These are phyloP conservation scores for Pseudogymnoascus sp. DNA, from an alignment of 2,329 filamentous ascomycete species.

Conservation along the genomic window DNA sequence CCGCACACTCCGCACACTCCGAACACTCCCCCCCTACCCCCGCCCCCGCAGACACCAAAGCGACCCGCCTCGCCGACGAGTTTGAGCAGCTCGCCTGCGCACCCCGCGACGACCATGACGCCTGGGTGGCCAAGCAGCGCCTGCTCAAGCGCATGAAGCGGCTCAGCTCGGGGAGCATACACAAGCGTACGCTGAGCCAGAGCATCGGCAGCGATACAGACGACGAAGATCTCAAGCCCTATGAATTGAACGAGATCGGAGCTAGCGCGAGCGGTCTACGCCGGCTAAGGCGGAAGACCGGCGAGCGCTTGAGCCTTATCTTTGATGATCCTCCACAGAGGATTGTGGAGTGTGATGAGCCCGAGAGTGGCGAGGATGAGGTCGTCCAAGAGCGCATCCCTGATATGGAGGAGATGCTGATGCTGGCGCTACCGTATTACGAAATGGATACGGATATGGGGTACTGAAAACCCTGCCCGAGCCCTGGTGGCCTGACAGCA, in stretches of 20 bases:
- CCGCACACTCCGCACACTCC: slow-evolving; percentile 11
- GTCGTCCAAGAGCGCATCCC: not conserved
- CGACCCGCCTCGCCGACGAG: slow-evolving; percentile 15
- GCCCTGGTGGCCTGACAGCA: not conserved
- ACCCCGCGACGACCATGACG: slow-evolving; percentile 14
- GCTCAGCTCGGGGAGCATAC: slow-evolving; percentile 25
- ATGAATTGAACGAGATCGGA: slow-evolving; percentile 23
- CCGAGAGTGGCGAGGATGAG: slow-evolving; percentile 26
- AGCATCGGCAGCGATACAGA: slow-evolving; percentile 30
- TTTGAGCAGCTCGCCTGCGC: not conserved
- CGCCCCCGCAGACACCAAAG: slow-evolving; percentile 18
- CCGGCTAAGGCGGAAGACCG: slow-evolving; percentile 27
- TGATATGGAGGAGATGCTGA: slow-evolving; percentile 5
- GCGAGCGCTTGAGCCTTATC: slow-evolving; percentile 25
- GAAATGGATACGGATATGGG: slow-evolving; percentile 2
- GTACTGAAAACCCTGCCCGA: not conserved
- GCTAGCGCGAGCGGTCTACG: slow-evolving; percentile 26
- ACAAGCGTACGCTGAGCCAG: slow-evolving; percentile 27
- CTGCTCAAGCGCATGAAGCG: slow-evolving; percentile 25
- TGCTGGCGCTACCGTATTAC: slow-evolving; percentile 1
- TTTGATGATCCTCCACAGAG: slow-evolving; percentile 30
- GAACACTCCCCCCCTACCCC: slow-evolving; percentile 16
- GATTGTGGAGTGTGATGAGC: slow-evolving; percentile 29
- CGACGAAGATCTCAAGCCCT: slow-evolving; percentile 28
- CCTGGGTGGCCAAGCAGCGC: slow-evolving; percentile 20